Evolutionary conservation across 2,329 filamentous ascomycete genomes (phyloP), one percentile per base, ranked within the genome.

Genomic region (Zopfia rhizophila): DNA sequence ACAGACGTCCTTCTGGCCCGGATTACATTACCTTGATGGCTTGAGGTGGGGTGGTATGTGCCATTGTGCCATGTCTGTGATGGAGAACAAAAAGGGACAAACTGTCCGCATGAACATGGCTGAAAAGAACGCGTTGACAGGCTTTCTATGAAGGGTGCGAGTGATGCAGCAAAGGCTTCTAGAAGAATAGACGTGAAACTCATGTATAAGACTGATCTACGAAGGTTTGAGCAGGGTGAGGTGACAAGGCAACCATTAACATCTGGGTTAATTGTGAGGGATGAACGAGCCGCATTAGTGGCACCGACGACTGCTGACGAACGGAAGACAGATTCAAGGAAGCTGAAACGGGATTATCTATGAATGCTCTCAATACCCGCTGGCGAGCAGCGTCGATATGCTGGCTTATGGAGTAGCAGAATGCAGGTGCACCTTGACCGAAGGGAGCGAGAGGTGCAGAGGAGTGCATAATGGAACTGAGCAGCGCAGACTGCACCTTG

Each of bases 111-210:
- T 48, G 45, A 56, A 54, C 48, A 55, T 39, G 53, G 53, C 52
- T 56, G 40, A 53, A 47, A 55, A 51, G 51, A 40, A 50, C 53
- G 53, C 53, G 46, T 57, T 54, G 50, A 56, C 51, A 52, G 42
- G 48, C 50, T 46, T n/a, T 60, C 38, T 51, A 42, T 39, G 38
- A 48, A 32, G 48, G 38, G 41, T 45, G 38, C 43, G 41, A 55
- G 44, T 38, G 28, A 35, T 45, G 51, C 40, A 40, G 29, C 19
- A 45, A 45, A 48, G n/a, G 32, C 54, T 68, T 68, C 65, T 61
- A 62, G 63, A 67, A 68, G 52, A 47, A 24, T 21, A 35, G 51
- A 58, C 37, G 41, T 68, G 64, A 68, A 68, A 68, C 66, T 52
- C 18, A 29, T 48, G 32, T n/a, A 39, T 27, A 39, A 44, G 45